Percentiles rank a stretch among this genome's conserved stretches.
Evolutionary conservation across 1,139 yeast genomes (phyloP).

Genomic region (Kodamaea derodonti): DNA sequence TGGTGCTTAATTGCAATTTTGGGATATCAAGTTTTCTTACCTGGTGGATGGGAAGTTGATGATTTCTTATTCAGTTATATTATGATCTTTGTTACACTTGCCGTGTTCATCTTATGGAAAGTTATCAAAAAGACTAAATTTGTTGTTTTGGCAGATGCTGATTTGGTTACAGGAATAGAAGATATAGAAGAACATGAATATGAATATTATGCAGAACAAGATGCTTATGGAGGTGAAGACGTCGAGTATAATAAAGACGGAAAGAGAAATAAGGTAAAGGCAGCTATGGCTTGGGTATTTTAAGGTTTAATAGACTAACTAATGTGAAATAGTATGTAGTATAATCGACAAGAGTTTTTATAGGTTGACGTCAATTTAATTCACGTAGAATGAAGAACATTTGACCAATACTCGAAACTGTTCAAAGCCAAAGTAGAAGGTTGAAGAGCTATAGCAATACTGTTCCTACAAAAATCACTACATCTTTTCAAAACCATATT

Average conservation of each 20-base stretch:
- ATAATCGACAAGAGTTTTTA: too few relatives aligned
- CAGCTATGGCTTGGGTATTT: constrained; percentile 13
- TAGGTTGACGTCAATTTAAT: too few relatives aligned
- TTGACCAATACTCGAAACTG: too few relatives aligned
- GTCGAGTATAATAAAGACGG: not conserved
- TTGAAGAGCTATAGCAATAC: too few relatives aligned
- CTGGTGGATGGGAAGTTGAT: constrained; percentile 30
- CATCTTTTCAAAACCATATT: too few relatives aligned
- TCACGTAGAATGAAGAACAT: too few relatives aligned
- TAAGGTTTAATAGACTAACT: constrained; percentile 3
- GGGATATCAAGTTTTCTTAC: constrained; percentile 39
- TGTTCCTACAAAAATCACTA: too few relatives aligned
- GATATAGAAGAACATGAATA: constrained; percentile 44
- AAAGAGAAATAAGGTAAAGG: constrained; percentile 5
- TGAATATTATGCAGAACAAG: constrained; percentile 29
- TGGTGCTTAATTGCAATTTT: constrained; percentile 35
- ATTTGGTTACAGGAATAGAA: constrained; percentile 34
- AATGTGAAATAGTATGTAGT: not conserved
- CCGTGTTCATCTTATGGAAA: constrained; percentile 33
- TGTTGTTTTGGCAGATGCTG: constrained; percentile 29
- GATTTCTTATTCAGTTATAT: constrained; percentile 41
- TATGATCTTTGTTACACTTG: constrained; percentile 33
- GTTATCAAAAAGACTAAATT: constrained; percentile 28
- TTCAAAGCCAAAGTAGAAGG: too few relatives aligned
- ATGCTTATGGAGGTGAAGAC: constrained; percentile 12